phyloP scores from a whole-genome alignment of 768 basidiomycete genomes.

The Tricholomella constricta region DNA sequence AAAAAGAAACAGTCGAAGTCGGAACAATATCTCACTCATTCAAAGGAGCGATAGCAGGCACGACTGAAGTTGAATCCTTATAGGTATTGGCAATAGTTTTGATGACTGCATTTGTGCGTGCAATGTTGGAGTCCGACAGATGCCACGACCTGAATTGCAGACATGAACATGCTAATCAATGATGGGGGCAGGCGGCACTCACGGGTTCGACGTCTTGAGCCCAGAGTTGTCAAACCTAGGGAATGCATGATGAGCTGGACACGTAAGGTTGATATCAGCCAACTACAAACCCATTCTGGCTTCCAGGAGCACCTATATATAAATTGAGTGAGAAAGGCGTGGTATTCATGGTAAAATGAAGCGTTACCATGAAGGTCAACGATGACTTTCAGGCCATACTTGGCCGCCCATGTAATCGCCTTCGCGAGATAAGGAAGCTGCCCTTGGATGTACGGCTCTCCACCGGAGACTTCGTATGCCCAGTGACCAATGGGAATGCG shows the following conservation, averaged over 20 bases:
- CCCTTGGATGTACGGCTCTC: constrained; percentile 80
- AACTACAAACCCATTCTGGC: constrained; percentile 70
- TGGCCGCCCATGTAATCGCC: constrained; percentile 70
- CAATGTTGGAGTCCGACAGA: constrained; percentile 60
- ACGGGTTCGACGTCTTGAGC: constrained; percentile 58
- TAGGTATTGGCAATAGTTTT: constrained; percentile 63
- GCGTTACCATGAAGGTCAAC: constrained; percentile 70
- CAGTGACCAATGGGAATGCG: constrained; percentile 88
- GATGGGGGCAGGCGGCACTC: constrained; percentile 16
- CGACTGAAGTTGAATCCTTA: constrained; percentile 51
- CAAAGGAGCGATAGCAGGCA: constrained; percentile 70
- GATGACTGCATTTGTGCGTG: constrained; percentile 68
- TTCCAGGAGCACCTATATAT: constrained; percentile 67
- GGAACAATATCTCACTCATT: constrained; percentile 62
- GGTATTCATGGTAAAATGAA: background rate
- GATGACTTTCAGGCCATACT: constrained; percentile 76
- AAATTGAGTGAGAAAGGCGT: constrained; percentile 8
- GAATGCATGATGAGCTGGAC: constrained; percentile 7
- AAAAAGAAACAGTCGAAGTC: background rate
- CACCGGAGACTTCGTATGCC: constrained; percentile 79
- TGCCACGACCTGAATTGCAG: constrained; percentile 58
- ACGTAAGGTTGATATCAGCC: background rate
- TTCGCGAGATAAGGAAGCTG: constrained; percentile 70
- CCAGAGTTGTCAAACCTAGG: constrained; percentile 83
- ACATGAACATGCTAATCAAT: constrained; percentile 9